Percentiles rank a stretch among this genome's conserved stretches.
These are phyloP conservation scores for Saposhnikovia divaricata DNA, from an alignment of 129 eudicot genomes.

Conservation along the genomic window DNA sequence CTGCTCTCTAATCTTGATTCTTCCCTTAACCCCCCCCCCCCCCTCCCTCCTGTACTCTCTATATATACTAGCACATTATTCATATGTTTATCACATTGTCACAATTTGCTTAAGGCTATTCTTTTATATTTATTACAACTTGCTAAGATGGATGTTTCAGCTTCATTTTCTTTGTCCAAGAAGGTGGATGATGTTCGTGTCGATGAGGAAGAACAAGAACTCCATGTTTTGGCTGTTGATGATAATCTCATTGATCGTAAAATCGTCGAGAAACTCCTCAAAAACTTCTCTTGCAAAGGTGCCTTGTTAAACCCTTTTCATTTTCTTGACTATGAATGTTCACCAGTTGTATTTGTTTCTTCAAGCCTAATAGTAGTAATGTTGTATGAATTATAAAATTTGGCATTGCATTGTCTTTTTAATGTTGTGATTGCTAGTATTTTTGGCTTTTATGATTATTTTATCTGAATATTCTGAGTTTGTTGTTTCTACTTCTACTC, in stretches of 20 bases:
- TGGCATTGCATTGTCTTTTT: too few species aligned
- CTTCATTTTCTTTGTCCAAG: constrained; percentile 11
- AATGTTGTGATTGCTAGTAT: too few species aligned
- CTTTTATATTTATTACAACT: too few species aligned
- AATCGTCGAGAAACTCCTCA: constrained; percentile 70
- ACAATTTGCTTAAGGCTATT: neutral
- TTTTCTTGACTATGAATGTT: neutral
- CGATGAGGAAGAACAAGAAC: constrained; percentile 22
- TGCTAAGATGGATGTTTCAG: constrained; percentile 2
- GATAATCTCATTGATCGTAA: constrained; percentile 72
- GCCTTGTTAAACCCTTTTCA: neutral
- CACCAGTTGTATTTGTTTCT: neutral
- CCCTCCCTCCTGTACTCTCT: neutral
- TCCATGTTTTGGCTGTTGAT: constrained; percentile 81
- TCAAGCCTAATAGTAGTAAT: neutral
- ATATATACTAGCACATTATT: neutral
- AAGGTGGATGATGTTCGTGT: constrained; percentile 9
- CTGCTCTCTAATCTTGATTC: neutral
- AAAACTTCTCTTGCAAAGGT: constrained; percentile 71
- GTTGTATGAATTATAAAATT: neutral
- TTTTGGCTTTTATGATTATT: too few species aligned
- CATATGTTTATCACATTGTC: neutral
- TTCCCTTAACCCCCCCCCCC: neutral
- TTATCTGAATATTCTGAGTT: neutral
- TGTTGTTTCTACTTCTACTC: neutral